These are phyloP conservation scores for Pyricularia pennisetigena DNA, from an alignment of 2,329 filamentous ascomycete species.

Conservation along the genomic window DNA sequence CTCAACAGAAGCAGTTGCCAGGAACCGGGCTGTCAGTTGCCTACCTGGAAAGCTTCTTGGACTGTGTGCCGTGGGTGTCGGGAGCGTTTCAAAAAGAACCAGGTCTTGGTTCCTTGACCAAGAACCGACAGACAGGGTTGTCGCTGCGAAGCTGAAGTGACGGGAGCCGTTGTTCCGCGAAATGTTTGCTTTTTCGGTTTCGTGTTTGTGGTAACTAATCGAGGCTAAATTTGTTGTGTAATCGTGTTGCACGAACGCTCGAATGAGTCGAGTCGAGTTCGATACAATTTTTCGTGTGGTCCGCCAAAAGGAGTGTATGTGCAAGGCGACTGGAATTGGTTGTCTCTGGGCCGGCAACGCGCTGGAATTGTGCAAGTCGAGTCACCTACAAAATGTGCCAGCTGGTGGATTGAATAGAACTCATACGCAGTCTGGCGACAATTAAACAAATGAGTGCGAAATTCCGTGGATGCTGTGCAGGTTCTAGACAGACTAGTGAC, in stretches of 20 bases:
- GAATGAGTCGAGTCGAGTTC: not conserved
- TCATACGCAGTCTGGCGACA: not conserved
- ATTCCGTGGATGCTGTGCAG: too few species aligned
- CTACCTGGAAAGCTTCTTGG: slow-evolving; percentile 2
- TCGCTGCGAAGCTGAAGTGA: not conserved
- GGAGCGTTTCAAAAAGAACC: slow-evolving; percentile 12
- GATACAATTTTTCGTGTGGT: not conserved
- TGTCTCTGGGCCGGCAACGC: not conserved
- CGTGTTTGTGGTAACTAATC: not conserved
- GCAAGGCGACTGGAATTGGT: not conserved
- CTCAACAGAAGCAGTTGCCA: not conserved
- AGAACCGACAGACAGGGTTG: not conserved
- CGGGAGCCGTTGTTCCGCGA: not conserved
- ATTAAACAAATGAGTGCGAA: not conserved
- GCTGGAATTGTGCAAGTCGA: not conserved
- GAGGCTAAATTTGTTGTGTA: not conserved
- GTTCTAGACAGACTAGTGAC: not conserved
- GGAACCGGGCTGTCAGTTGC: not conserved
- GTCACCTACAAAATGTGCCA: not conserved
- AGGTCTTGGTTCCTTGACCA: not conserved
- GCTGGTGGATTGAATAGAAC: not conserved
- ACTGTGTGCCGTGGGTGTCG: slow-evolving; percentile 8
- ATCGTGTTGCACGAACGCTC: not conserved
- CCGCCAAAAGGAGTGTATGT: not conserved
- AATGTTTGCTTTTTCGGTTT: not conserved